Evolutionary conservation across 2,329 filamentous ascomycete genomes (phyloP), one percentile per base, ranked within the genome.

Genomic region (Xylaria arbuscula): DNA sequence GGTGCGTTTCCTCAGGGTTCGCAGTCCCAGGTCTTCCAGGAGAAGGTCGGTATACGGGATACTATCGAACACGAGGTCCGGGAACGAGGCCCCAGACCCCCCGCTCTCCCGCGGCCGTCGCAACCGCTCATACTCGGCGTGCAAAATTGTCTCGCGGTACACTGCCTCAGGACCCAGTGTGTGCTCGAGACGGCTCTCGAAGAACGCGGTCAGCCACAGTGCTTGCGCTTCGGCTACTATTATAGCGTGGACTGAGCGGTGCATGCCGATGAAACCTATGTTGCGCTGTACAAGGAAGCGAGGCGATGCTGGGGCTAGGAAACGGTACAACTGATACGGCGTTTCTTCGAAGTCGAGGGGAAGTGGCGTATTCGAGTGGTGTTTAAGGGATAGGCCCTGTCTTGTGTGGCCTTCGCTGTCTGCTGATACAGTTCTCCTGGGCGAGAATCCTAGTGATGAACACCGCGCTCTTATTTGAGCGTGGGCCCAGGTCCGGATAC

Each of bases 41-140:
- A 91, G 77, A 72, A 86, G 71, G 77, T 90, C 88, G 42, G 89
- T 75, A 69, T 89, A 91, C 10, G 87, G 87, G 54, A 91, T 70
- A 0, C 82, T 83, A 77, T 91, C 89, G 70, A 90, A 90, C 9
- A 88, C 87, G 51, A 90, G 84, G 75, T 91, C 89, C 0, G 85
- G 85, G 68, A 83, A 80, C 61, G 78, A 79, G 2, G 79, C 81
- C 0, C 87, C 87, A 67, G 84, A 86, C 0, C 88, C 87, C 38
- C 77, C 66, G 32, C 68, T 70, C 17, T 62, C 66, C 9, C 47
- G 79, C 1, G 85, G 83, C 70, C 86, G 87, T 24, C 88, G 81
- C 79, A 85, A 83, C 45, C 81, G 83, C 10, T 85, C 85, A 73
- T 87, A 91, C 67, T 87, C 83, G 1, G 82, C 83, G 68, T 88